Conservation (phyloP, 345 rosid species). For the Rhodamnia rubescens region DNA sequence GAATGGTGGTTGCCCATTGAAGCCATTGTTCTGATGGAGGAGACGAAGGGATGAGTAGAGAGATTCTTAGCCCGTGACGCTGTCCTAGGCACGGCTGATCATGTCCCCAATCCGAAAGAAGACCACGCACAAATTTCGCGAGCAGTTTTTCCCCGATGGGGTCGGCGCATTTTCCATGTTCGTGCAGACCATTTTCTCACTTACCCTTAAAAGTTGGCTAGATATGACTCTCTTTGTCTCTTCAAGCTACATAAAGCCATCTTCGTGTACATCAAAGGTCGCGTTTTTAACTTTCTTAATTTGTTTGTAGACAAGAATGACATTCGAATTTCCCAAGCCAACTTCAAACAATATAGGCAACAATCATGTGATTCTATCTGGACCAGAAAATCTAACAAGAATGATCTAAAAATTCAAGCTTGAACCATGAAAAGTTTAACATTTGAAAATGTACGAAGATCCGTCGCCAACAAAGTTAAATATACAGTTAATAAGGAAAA, state of each 20-base stretch:
- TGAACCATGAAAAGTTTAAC: background rate
- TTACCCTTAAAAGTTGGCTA: background rate
- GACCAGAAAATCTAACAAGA: background rate
- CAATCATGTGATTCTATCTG: background rate
- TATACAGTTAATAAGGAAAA: background rate
- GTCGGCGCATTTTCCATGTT: background rate
- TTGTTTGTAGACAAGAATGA: background rate
- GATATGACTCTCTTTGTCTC: background rate
- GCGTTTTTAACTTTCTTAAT: background rate
- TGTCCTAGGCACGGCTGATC: background rate
- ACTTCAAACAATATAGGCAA: accelerated
- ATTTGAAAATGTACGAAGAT: background rate
- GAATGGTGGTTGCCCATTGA: background rate
- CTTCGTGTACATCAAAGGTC: background rate
- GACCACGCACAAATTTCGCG: background rate
- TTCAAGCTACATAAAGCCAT: background rate
- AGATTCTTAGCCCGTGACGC: too few relatives aligned
- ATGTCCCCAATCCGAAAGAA: background rate
- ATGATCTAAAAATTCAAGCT: background rate
- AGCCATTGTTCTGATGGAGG: background rate
- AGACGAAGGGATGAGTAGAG: too few relatives aligned
- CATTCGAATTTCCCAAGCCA: background rate
- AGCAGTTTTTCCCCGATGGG: background rate
- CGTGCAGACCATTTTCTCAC: background rate
- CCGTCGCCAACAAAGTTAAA: background rate